These are phyloP conservation scores for Endocarpon pusillum DNA, from an alignment of 495 filamentous ascomycete genomes.

Conservation along the genomic window DNA sequence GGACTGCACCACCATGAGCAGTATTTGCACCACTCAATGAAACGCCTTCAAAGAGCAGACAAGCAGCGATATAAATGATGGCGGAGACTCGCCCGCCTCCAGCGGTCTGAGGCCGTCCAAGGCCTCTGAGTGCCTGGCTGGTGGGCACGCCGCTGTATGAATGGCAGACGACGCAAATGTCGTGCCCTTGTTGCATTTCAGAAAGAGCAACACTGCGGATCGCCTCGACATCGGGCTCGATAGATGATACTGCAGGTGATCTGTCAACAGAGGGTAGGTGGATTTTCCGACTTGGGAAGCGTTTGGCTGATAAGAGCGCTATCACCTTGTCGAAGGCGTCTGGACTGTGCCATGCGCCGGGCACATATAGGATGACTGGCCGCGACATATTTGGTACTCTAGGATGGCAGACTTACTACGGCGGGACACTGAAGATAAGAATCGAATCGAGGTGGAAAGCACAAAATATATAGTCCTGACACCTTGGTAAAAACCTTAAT, in stretches of 20 bases:
- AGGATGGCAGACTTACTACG: no score
- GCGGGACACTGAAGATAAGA: no score
- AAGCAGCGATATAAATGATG: conserved; percentile 22
- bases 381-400: no score
- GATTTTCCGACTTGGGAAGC: conserved; percentile 21
- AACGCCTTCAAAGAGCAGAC: conserved; percentile 12
- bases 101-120: conserved; percentile 17
- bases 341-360: conserved; percentile 29
- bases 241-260: conserved; percentile 1
- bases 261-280: conserved; percentile 19
- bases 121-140: conserved; percentile 23
- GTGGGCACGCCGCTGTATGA: conserved; percentile 20
- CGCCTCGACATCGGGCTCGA: conserved; percentile 9
- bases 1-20: conserved; percentile 7
- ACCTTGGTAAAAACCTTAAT: no score
- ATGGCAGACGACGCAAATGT: conserved; percentile 28
- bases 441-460: no score
- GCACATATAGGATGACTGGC: conserved; percentile 24
- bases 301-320: conserved; percentile 15
- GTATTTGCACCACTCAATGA: conserved; percentile 8
- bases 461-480: no score
- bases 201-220: conserved; percentile 14
- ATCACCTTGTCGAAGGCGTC: conserved; percentile 18
- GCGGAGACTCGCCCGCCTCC: conserved; percentile 26
- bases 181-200: conserved; percentile 14